Evolutionary conservation across 805 yeast genomes (phyloP), one percentile per base, ranked within the genome.

Genomic region (Pichia occidentalis): DNA sequence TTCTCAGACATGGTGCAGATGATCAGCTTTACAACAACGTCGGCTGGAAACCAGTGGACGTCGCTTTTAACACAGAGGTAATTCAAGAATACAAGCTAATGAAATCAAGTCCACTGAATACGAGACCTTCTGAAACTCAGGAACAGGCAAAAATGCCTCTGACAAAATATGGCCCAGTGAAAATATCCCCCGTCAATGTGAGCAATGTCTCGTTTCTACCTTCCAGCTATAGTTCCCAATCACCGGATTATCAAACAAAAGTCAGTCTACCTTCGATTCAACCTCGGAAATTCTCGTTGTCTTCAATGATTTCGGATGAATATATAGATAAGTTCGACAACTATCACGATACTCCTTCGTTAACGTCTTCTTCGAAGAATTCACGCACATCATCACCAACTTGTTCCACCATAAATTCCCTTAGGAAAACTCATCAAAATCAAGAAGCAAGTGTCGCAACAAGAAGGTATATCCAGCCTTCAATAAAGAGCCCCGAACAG

Each of bases 41-140:
- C n/a, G 82, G 84, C 4, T 77, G 86, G 77, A 65, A 62, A 17
- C 84, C 88, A 1, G 58, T 67, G 10, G 85, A 82, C 50, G 68
- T 77, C 19, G 73, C 79, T 3, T 62, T 67, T 29, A 71, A 78
- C 14, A 68, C 65, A 48, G 75, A 75, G 34, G 67, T 75, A 4
- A 70, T 68, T 41, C 59, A 62, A 29, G 56, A 61, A 27, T 71
- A 69, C 45, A 57, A 61, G 24, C 52, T 51, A 23, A 23, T 63
- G 17, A 47, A 55, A 37, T 32, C 48, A 25, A 36, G 36, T 48
- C 42, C 62, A 54, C 16, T 29, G 19, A 29, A 18, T 7, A 14
- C 35, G 53, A 48, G 29, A 46, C 19, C 60, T 20, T 27, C 39
- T n/a, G 17, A 42, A 12, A 25, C 32, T 27, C 8, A 13, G 10